Evolutionary conservation across 495 filamentous ascomycete species (phyloP).

Genomic region (Podospora appendiculata): DNA sequence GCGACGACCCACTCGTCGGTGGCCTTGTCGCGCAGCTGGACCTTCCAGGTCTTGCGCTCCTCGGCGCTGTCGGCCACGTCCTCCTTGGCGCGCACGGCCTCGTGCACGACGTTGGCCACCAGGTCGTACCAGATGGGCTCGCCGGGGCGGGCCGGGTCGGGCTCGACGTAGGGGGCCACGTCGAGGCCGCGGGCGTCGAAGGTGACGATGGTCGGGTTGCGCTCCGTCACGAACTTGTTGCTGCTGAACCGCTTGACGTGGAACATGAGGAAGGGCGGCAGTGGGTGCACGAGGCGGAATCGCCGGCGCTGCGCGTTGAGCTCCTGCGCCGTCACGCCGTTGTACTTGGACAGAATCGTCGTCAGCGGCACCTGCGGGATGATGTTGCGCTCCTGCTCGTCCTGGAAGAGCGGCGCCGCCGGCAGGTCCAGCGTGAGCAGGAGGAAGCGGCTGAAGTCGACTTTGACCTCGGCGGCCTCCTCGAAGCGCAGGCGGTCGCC

Average conservation of each 20-base stretch:
- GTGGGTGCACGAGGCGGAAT: constrained; percentile 84
- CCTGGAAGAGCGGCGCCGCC: constrained; percentile 92
- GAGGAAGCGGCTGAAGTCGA: constrained; percentile 68
- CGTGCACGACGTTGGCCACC: constrained; percentile 91
- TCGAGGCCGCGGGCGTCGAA: constrained; percentile 80
- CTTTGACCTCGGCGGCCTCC: constrained; percentile 75
- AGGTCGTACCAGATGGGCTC: constrained; percentile 95
- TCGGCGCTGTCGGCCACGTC: constrained; percentile 72
- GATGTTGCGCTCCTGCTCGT: constrained; percentile 81
- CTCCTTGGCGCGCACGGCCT: constrained; percentile 66
- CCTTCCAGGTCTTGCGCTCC: constrained; percentile 77
- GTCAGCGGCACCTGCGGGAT: constrained; percentile 92
- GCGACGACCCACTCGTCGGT: constrained; percentile 83
- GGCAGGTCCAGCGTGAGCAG: constrained; percentile 91
- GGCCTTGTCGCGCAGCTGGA: constrained; percentile 53
- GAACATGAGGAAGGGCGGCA: constrained; percentile 87
- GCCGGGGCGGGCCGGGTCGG: constrained; percentile 48
- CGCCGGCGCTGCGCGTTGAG: constrained; percentile 76
- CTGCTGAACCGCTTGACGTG: constrained; percentile 95
- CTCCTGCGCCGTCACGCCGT: constrained; percentile 81
- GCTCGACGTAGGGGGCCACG: constrained; percentile 73
- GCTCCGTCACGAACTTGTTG: constrained; percentile 93
- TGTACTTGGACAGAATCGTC: constrained; percentile 88
- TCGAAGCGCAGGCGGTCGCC: constrained; percentile 89
- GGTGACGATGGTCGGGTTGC: constrained; percentile 97